phyloP scores from a whole-genome alignment of 345 rosid species.

The Salix udensis region DNA sequence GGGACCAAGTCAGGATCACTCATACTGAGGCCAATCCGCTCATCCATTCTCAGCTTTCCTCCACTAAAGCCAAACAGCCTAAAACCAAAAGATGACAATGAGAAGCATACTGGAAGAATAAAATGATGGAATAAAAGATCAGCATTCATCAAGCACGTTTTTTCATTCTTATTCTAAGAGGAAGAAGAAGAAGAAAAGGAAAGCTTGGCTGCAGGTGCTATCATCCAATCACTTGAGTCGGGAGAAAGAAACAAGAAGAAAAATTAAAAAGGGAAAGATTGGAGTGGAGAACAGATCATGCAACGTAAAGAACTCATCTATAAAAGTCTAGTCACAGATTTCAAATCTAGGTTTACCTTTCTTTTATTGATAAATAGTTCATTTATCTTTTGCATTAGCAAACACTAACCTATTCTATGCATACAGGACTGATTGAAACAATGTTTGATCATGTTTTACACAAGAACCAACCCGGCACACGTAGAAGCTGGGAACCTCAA shows the following conservation, averaged over 20 bases:
- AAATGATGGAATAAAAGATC: not conserved
- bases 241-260: not conserved
- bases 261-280: not conserved
- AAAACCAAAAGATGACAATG: slow-evolving; percentile 9
- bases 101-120: not conserved
- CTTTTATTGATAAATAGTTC: not conserved
- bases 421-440: not conserved
- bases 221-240: not conserved
- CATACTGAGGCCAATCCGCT: slow-evolving; percentile 92
- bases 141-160: not conserved
- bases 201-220: not conserved
- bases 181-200: not conserved
- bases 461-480: not conserved
- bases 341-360: not conserved
- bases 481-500: not conserved
- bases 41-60: slow-evolving; percentile 93
- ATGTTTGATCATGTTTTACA: not conserved
- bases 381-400: not conserved
- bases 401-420: not conserved
- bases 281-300: not conserved
- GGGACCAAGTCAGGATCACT: slow-evolving; percentile 96
- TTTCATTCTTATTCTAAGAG: not conserved
- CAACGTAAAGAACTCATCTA: not conserved
- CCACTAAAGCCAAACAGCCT: slow-evolving; percentile 86
- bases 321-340: too few species aligned